These are phyloP conservation scores for Vigna mungo DNA, from an alignment of 306 rosid species.

Conservation along the genomic window DNA sequence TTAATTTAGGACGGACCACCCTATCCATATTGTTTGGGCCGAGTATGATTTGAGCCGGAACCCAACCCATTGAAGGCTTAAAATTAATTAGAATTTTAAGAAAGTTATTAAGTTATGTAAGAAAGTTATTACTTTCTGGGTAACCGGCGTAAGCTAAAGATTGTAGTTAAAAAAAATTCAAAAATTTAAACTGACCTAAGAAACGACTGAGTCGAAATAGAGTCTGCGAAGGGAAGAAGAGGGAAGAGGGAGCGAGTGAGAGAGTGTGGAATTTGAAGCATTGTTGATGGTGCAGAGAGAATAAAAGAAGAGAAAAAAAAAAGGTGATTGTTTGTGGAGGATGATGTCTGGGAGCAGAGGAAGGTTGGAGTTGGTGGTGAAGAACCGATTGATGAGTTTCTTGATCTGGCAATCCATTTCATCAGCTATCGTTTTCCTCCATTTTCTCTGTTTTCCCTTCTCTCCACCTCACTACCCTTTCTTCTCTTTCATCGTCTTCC, in stretches of 20 bases:
- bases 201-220: neutral
- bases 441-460: neutral
- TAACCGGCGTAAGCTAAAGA: too few relatives aligned
- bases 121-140: too few relatives aligned
- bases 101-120: too few relatives aligned
- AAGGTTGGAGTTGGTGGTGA: conserved; percentile 48
- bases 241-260: neutral
- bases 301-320: neutral
- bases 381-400: conserved; percentile 73
- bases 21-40: too few relatives aligned
- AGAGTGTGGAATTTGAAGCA: neutral
- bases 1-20: too few relatives aligned
- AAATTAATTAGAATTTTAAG: too few relatives aligned
- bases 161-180: neutral
- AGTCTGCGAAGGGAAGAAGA: neutral
- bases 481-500: conserved; percentile 48
- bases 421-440: conserved; percentile 61
- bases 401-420: conserved; percentile 93
- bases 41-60: too few relatives aligned
- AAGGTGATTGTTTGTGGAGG: neutral
- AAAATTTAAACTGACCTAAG: neutral
- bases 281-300: neutral
- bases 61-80: too few relatives aligned
- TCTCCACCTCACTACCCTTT: conserved; percentile 42
- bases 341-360: conserved; percentile 39